Base-by-base conservation (phyloP, 2,329 filamentous ascomycete species). In the Hypoxylon sp. region DNA sequence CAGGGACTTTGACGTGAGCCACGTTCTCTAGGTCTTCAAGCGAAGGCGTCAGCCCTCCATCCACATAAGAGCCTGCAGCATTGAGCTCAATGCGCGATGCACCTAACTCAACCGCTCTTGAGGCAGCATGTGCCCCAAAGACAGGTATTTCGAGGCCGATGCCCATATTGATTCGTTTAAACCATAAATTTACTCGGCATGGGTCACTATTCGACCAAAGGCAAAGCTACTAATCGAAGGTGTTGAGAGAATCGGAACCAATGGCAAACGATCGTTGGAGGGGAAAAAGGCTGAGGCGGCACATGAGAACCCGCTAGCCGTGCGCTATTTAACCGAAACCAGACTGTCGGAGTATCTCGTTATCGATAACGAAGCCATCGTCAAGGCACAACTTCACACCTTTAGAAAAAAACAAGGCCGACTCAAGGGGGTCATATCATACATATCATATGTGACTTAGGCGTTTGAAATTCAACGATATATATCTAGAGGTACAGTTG, bases 21-120 rank as follows among this genome's bases (percentile, higher is more conserved):
- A 77, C 31, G 5, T 10, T 19, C 6, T 69, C 24, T 8, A 87
- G 78, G 17, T 85, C 82, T 8, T 77, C 70, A 2, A 82, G 26
- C 0, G 80, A 72, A 2, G 87, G 87, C 0, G 87, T 88, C 14
- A 85, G 80, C 6, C 87, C 87, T 50, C 86, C 87, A 1, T 72
- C 76, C 1, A 73, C 62, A 70, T 88, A 88, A 0, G 87, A 88
- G 2, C 80, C 83, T 9, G 77, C 73, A 2, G 81, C 82, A 74
- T 88, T 89, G 72, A 89, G 80, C 74, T 89, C 87, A 53, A 89
- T 78, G 46, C 87, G 84, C 3, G 79, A 76, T 54, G 83, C 85
- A 33, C 85, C 85, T n/a, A 80, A 75, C 24, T 67, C 57, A 46
- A 82, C 77, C 8, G 85, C 84, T 9, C 72, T 66, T 37, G 78